Evolutionary conservation across 345 rosid species (phyloP).

Genomic region (Ailanthus altissimus): DNA sequence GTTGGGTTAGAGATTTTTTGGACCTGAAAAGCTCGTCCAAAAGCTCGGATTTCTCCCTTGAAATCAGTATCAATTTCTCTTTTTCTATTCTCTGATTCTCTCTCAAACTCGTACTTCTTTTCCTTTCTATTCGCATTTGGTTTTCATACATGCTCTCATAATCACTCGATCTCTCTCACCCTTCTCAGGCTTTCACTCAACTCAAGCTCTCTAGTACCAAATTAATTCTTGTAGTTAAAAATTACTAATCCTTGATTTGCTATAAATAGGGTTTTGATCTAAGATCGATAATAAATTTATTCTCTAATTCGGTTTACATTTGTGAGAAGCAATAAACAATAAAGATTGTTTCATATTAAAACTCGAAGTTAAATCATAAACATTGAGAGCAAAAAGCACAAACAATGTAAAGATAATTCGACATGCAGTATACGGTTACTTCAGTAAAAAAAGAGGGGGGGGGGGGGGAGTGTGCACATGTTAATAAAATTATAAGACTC

Average conservation of each 20-base stretch:
- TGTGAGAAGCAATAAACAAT: slow-evolving; percentile 66
- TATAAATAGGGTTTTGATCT: slow-evolving; percentile 86
- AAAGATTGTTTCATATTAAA: slow-evolving; percentile 83
- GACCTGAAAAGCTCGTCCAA: no score
- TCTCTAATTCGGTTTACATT: slow-evolving; percentile 60
- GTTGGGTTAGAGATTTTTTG: no score
- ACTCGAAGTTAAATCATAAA: slow-evolving; percentile 62
- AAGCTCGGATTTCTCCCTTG: no score
- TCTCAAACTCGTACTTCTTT: no score
- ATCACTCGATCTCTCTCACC: no score
- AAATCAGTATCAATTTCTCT: no score
- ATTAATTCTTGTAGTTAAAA: background rate
- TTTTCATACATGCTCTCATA: no score
- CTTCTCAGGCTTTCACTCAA: no score
- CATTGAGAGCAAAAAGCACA: slow-evolving; percentile 63
- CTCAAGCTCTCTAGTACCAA: no score
- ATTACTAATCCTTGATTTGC: background rate
- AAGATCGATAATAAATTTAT: slow-evolving; percentile 64
- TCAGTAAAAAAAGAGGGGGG: slow-evolving; percentile 95
- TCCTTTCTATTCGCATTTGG: no score
- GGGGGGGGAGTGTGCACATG: no score
- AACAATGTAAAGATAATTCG: slow-evolving; percentile 69
- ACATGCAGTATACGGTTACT: slow-evolving; percentile 87
- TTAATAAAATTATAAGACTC: slow-evolving; percentile 77
- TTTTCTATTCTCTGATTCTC: no score